A percentile compares a stretch with the other conserved stretches of the same genome.
Evolutionary conservation across 352 stramenopile genomes (phyloP).

Genomic region (Phytophthora uliginosa): DNA sequence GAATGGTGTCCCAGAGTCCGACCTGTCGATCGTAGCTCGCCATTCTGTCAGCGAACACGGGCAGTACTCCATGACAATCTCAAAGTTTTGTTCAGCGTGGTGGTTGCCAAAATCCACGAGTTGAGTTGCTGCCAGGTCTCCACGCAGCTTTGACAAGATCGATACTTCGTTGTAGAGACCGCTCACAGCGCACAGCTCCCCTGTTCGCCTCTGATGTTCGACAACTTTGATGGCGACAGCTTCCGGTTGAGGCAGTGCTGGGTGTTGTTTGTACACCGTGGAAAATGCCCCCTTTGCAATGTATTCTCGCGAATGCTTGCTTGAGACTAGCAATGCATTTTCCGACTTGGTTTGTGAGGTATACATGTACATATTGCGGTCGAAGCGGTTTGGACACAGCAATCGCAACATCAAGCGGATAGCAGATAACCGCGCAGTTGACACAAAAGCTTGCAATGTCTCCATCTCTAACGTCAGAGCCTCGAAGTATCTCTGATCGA

Average conservation of each 20-base stretch:
- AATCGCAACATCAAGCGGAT: constrained; percentile 49
- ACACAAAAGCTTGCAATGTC: constrained; percentile 36
- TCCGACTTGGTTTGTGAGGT: constrained; percentile 8
- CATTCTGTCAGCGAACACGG: constrained; percentile 62
- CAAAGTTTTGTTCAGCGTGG: constrained; percentile 47
- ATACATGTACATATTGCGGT: constrained; percentile 43
- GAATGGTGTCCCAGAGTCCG: constrained; percentile 34
- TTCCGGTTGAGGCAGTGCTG: constrained; percentile 19
- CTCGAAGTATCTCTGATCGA: constrained; percentile 37
- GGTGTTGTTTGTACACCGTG: constrained; percentile 48
- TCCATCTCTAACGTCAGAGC: constrained; percentile 44
- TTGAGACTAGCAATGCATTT: background rate
- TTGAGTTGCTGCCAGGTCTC: constrained; percentile 60
- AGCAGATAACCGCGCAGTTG: constrained; percentile 33
- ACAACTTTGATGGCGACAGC: constrained; percentile 65
- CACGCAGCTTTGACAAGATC: constrained; percentile 57
- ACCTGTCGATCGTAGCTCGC: constrained; percentile 17
- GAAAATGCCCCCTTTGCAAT: constrained; percentile 64
- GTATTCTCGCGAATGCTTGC: constrained; percentile 33
- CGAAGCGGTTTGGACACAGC: constrained; percentile 50
- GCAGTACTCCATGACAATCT: constrained; percentile 74
- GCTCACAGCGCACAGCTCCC: constrained; percentile 52
- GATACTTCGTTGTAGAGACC: constrained; percentile 66
- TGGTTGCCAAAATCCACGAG: constrained; percentile 72
- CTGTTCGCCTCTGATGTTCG: constrained; percentile 49